Conservation (phyloP, 257 asterid genomes). For the Solanum ossicruentum region DNA sequence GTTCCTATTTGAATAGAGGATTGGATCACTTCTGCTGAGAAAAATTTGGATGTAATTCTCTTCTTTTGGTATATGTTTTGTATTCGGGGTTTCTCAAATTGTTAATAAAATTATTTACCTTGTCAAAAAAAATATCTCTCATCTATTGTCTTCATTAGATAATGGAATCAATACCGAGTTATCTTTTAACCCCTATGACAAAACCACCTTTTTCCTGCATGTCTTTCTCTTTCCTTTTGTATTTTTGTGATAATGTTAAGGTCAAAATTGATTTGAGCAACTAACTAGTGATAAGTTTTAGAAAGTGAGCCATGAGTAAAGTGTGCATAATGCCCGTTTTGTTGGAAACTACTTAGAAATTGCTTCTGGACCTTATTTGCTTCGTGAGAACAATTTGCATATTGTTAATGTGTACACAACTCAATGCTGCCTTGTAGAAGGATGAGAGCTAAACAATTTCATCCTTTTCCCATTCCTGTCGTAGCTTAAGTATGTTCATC, state of each 20-base stretch:
- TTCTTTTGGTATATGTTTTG: neutral
- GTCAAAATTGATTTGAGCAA: neutral
- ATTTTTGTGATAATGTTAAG: neutral
- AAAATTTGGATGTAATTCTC: neutral
- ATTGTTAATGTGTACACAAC: neutral
- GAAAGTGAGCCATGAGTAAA: neutral
- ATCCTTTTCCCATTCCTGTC: neutral
- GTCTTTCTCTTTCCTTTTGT: neutral
- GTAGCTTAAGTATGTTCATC: neutral
- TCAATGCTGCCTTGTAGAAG: neutral
- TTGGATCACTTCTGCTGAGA: neutral
- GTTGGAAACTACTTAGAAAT: neutral
- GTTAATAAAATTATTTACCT: neutral
- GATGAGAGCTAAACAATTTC: neutral
- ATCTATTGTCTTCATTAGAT: neutral
- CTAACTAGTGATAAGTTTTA: neutral
- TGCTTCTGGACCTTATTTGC: neutral
- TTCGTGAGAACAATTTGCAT: neutral
- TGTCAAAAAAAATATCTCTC: neutral
- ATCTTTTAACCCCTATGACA: neutral
- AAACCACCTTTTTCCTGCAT: neutral
- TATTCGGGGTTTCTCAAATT: neutral
- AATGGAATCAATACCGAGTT: neutral
- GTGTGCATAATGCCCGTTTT: neutral
- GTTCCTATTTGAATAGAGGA: neutral